These are phyloP conservation scores for Pelargonium australe DNA, from an alignment of 441 rosid genomes.

Conservation along the genomic window DNA sequence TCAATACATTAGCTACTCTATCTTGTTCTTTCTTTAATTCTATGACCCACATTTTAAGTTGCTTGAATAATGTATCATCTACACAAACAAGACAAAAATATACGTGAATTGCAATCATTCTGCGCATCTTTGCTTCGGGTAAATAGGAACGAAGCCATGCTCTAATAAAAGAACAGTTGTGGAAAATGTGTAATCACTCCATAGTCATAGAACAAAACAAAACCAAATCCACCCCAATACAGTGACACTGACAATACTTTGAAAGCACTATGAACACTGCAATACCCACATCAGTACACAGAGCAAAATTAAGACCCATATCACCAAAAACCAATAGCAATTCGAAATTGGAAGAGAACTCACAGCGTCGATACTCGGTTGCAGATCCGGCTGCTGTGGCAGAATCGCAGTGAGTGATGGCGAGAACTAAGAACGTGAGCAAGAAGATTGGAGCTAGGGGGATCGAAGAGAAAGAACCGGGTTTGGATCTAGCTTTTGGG, in stretches of 20 bases:
- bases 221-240: neutral
- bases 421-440: neutral
- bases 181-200: neutral
- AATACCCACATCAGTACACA: neutral
- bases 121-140: no score
- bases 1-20: neutral
- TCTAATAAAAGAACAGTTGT: no score
- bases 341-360: neutral
- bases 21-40: neutral
- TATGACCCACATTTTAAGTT: neutral
- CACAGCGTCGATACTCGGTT: neutral
- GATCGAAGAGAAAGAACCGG: neutral
- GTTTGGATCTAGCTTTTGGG: no score
- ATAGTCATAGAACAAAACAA: neutral
- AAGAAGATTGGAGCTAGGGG: neutral
- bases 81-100: neutral
- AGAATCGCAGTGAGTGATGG: neutral
- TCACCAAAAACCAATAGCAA: neutral
- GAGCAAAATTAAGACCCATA: neutral
- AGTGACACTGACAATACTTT: neutral
- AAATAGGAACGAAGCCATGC: no score
- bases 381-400: conserved; percentile 1
- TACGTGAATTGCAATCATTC: no score
- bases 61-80: neutral
- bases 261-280: neutral